Base-by-base conservation (phyloP, 2,329 filamentous ascomycete genomes). In the Onygenales sp. region DNA sequence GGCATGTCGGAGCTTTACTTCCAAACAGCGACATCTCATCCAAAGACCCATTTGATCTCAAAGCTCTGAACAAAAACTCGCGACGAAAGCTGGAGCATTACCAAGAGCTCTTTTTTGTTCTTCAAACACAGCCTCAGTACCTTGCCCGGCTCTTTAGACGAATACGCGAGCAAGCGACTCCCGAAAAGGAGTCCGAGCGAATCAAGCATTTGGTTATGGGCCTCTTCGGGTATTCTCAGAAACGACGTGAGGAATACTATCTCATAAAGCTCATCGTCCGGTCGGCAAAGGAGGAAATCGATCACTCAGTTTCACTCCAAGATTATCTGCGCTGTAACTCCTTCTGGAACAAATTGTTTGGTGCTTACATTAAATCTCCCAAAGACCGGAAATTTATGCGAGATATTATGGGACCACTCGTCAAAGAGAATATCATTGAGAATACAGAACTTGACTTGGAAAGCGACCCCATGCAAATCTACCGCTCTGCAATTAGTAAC, bases 401-500 rank as follows among this genome's bases (percentile, higher is more conserved):
- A 56, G 88, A 95, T 59, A 76, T 96, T 1, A 76, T 97, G 3
- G 89, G 90, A 0, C 84, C 88, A 1, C 71, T 98, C 47, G 86
- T 98, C 60, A 86, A 87, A 57, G 88, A 95, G 65, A 92, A 93
- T 65, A 90, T 98, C 63, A 85, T 97, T 52, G 93, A 95, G 52
- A 93, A 96, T 61, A 85, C 90, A 10, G 86, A 85, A 4, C 77
- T 98, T 36, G 92, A 98, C 66, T 77, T 98, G 31, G 93, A 98
- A 70, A 96, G 92, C 67, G 93, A 98, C 65, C 93, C 93, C 0
- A 86, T 97, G 76, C 92, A 97, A 62, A 98, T 98, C 54, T 97
- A 98, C 71, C 83, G 88, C 42, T 93, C 90, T 4, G 85, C 89
- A 11, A 94, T 98, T 72, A 97, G 94, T 73, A 95, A 98, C 62